Evolutionary conservation across 2,329 filamentous ascomycete species (phyloP).

Genomic region (Zymoseptoria tritici): DNA sequence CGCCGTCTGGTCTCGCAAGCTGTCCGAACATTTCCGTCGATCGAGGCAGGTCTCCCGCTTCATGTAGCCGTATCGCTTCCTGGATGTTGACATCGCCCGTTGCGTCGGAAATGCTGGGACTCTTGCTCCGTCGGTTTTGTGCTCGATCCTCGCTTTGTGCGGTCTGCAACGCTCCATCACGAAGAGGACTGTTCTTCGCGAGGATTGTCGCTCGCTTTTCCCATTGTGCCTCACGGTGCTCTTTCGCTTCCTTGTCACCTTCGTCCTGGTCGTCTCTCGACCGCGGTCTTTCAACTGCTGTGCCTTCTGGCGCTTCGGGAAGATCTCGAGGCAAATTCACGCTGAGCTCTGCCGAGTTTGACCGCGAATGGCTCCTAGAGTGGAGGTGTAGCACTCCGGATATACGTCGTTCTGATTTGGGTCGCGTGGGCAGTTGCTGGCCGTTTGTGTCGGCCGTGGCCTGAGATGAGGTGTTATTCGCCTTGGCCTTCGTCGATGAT

Average conservation of each 20-base stretch:
- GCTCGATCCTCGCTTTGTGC: constrained; percentile 1
- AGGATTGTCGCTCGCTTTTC: constrained; percentile 89
- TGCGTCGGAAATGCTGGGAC: constrained; percentile 28
- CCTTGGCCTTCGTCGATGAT: constrained; percentile 19
- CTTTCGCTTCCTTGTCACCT: constrained; percentile 31
- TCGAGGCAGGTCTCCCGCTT: constrained; percentile 66
- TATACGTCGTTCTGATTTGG: constrained; percentile 42
- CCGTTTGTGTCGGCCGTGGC: constrained; percentile 6
- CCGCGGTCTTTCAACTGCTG: constrained; percentile 30
- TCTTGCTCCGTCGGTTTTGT: constrained; percentile 7
- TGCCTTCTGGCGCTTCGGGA: constrained; percentile 72
- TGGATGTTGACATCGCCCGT: constrained; percentile 62
- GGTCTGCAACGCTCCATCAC: constrained; percentile 25
- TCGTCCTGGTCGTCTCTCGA: constrained; percentile 21
- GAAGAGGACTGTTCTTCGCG: constrained; percentile 48
- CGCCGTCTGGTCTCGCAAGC: constrained; percentile 73
- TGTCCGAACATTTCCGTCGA: constrained; percentile 81
- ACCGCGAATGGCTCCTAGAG: constrained; percentile 41
- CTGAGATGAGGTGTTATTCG: constrained; percentile 3
- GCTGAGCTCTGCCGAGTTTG: constrained; percentile 52
- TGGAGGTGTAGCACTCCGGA: constrained; percentile 68
- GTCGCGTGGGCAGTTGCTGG: constrained; percentile 19
- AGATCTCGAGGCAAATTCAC: constrained; percentile 72
- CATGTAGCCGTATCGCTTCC: constrained; percentile 90
- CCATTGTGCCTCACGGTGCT: constrained; percentile 68